phyloP scores from a whole-genome alignment of 73 alveolate species.

The Breviolum minutum region DNA sequence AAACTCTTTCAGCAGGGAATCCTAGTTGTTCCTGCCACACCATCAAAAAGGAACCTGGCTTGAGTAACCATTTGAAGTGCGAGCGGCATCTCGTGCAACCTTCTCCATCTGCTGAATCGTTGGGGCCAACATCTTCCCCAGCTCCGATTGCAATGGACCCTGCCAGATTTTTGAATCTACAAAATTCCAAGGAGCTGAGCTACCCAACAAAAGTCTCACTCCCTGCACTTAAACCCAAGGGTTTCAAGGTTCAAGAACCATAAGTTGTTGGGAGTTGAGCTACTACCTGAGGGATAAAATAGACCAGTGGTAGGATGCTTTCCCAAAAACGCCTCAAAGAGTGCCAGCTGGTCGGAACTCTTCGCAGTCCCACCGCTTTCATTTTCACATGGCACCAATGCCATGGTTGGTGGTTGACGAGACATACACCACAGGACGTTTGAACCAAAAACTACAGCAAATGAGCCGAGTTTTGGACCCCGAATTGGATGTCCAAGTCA shows the following conservation, averaged over 20 bases:
- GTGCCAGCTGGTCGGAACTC: neutral
- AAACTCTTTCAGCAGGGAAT: too few species aligned
- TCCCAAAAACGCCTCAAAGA: neutral
- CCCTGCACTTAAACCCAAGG: neutral
- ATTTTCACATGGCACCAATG: neutral
- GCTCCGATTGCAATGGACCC: conserved; percentile 8
- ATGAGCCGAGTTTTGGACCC: too few species aligned
- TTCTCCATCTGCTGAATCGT: neutral
- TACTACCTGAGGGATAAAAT: too few species aligned
- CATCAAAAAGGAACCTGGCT: too few species aligned
- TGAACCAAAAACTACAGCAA: neutral
- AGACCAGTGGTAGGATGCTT: too few species aligned
- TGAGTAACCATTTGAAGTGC: too few species aligned
- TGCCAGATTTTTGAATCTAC: neutral
- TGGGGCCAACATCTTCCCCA: neutral
- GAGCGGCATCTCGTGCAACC: neutral
- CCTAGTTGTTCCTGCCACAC: too few species aligned
- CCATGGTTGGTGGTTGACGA: neutral
- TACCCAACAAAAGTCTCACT: neutral
- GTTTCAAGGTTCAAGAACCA: too few species aligned
- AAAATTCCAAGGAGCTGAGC: neutral
- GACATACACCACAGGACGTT: too few species aligned
- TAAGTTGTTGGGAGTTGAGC: too few species aligned
- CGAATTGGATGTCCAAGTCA: too few species aligned
- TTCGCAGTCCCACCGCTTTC: neutral